Conservation (phyloP, 805 yeast species). For the Starmera caribaea region DNA sequence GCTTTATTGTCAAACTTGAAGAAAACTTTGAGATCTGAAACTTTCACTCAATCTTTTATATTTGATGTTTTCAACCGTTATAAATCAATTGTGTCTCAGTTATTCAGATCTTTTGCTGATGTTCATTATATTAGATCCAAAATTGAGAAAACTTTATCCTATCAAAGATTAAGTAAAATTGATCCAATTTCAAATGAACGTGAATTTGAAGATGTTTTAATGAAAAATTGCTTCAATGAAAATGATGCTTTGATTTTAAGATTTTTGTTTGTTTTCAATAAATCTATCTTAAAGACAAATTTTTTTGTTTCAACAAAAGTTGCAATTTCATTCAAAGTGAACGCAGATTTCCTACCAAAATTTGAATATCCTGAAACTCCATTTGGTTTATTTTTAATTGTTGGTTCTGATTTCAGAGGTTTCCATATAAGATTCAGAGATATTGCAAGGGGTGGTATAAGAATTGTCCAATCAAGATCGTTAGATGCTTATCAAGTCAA, state of each 20-base stretch:
- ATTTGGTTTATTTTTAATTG: constrained; percentile 89
- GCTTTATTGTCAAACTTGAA: constrained; percentile 76
- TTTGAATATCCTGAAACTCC: constrained; percentile 89
- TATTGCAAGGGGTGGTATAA: constrained; percentile 96
- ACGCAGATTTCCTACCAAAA: constrained; percentile 76
- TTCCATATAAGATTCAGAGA: constrained; percentile 96
- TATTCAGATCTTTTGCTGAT: constrained; percentile 88
- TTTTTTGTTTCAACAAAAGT: constrained; percentile 91
- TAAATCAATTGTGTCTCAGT: constrained; percentile 62
- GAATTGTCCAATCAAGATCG: constrained; percentile 84
- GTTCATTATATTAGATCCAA: constrained; percentile 69
- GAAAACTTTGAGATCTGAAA: constrained; percentile 85
- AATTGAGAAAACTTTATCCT: constrained; percentile 71
- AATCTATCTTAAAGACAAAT: constrained; percentile 83
- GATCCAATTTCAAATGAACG: constrained; percentile 64
- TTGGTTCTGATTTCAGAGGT: constrained; percentile 94
- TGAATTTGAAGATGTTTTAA: constrained; percentile 63
- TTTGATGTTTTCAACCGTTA: constrained; percentile 65
- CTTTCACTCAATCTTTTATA: constrained; percentile 81
- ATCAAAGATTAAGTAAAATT: constrained; percentile 74
- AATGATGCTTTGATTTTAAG: constrained; percentile 72
- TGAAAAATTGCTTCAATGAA: constrained; percentile 62
- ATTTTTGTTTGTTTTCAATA: constrained; percentile 78
- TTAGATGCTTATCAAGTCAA: constrained; percentile 79
- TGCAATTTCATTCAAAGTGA: constrained; percentile 85